Evolutionary conservation across 2,329 filamentous ascomycete species (phyloP).

Genomic region (Ascochyta pisi): DNA sequence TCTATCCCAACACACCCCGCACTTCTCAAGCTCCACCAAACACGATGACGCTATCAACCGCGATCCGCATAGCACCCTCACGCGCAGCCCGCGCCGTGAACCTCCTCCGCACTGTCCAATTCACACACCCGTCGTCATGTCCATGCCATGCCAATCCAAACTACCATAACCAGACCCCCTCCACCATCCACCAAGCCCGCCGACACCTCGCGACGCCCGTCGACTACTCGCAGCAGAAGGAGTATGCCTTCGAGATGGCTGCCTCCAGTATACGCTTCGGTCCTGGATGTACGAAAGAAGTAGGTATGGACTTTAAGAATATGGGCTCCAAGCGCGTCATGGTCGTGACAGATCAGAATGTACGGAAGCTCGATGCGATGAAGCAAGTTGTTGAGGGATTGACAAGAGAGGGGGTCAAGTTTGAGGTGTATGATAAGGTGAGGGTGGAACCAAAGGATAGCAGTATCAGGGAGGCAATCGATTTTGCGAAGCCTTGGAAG

Average conservation of each 20-base stretch:
- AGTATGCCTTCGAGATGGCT: conserved; percentile 99
- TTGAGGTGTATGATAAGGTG: conserved; percentile 80
- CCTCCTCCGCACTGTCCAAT: conserved; percentile 88
- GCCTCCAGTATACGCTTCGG: conserved; percentile 94
- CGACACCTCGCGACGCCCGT: conserved; percentile 77
- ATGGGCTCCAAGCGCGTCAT: conserved; percentile 85
- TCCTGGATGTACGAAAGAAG: conserved; percentile 89
- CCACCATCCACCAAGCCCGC: conserved; percentile 59
- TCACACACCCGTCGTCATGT: conserved; percentile 87
- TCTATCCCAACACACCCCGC: neutral
- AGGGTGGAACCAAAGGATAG: conserved; percentile 93
- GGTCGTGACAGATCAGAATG: conserved; percentile 87
- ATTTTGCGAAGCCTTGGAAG: conserved; percentile 77
- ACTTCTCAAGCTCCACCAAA: neutral
- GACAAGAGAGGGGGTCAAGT: conserved; percentile 77
- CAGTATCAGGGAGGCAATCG: conserved; percentile 88
- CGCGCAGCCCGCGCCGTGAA: conserved; percentile 68
- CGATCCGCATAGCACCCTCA: conserved; percentile 49
- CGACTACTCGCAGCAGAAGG: conserved; percentile 76
- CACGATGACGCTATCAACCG: conserved; percentile 18
- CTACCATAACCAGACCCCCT: conserved; percentile 62
- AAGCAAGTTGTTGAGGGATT: conserved; percentile 84
- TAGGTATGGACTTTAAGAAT: conserved; percentile 97
- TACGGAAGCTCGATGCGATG: conserved; percentile 86
- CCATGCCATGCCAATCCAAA: conserved; percentile 93